Base-by-base conservation (phyloP, 768 basidiomycete species). In the Suillus decipiens region DNA sequence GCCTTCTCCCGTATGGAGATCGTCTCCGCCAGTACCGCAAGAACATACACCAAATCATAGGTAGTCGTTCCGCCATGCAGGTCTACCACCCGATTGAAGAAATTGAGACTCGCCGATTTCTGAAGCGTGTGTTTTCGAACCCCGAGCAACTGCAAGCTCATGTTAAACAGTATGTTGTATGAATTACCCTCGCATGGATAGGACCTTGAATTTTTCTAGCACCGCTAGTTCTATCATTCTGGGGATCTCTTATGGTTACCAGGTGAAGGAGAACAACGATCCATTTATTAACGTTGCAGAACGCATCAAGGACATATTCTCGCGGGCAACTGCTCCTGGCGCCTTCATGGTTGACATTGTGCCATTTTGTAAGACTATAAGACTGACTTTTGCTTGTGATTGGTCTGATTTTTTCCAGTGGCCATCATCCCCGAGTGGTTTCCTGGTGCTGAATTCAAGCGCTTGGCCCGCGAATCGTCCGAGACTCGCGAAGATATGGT, bases 401-500 rank as follows among this genome's bases (percentile, higher is more conserved):
- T 41, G 19, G 17, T 1, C 54, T 64, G 24, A 69, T 51, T 37
- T 3, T 31, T 34, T 34, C 5, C 68, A 63, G 69, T 89, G 65
- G 75, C 78, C 50, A 66, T 78, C n/a, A 67, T 88, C 28, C 87
- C 87, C 0, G 80, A 81, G 65, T 85, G 85, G 82, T 67, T 86
- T 24, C 86, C 86, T 33, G 85, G 86, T 0, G 81, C 81, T 53
- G 77, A 77, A 0, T 89, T 87, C 74, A 78, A 85, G 68, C 69
- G 73, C 64, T 82, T 76, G 64, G 88, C 87, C 1, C 76, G 75
- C 39, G 76, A 76, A 51, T 89, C 85, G 85, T 77, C 79, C 22
- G 69, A 73, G 3, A 86, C 85, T 0, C 75, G 88, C 34, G 67
- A 72, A 10, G 79, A 87, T 56, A 80, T 87, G 83, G 86, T 86